phyloP scores from a whole-genome alignment of 805 yeast species.

The Huiozyma naganishii region DNA sequence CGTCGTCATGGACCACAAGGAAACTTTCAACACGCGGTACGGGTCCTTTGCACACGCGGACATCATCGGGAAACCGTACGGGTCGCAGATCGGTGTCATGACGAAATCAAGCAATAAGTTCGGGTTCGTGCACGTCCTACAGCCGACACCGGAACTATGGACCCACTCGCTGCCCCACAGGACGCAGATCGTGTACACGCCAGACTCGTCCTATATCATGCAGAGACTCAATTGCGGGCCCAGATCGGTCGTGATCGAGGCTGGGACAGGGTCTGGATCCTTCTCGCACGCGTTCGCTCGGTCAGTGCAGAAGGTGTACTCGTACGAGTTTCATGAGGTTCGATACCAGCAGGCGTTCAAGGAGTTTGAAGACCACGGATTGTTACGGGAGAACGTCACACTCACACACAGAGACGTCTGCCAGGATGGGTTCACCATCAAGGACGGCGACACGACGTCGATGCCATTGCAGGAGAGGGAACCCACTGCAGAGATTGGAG shows the following conservation, averaged over 20 bases:
- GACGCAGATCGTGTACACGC: slow-evolving; percentile 94
- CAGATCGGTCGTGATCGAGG: slow-evolving; percentile 79
- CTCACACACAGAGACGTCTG: slow-evolving; percentile 92
- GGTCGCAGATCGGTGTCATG: slow-evolving; percentile 69
- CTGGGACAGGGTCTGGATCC: slow-evolving; percentile 97
- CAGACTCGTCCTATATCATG: slow-evolving; percentile 84
- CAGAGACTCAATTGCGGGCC: slow-evolving; percentile 68
- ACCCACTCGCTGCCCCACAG: slow-evolving; percentile 91
- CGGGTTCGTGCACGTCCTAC: slow-evolving; percentile 79
- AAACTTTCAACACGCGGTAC: slow-evolving; percentile 67
- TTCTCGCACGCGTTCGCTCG: slow-evolving; percentile 89
- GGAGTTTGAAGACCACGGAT: slow-evolving; percentile 69
- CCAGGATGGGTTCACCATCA: slow-evolving; percentile 63
- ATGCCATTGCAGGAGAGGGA: slow-evolving; percentile 18
- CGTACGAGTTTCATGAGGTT: slow-evolving; percentile 86
- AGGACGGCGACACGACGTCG: slow-evolving; percentile 20
- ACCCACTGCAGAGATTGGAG: slow-evolving; percentile 29
- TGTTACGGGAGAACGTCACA: slow-evolving; percentile 40
- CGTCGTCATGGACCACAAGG: slow-evolving; percentile 47
- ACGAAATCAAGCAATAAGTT: slow-evolving; percentile 42
- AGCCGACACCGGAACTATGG: slow-evolving; percentile 95
- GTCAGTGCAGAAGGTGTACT: slow-evolving; percentile 66
- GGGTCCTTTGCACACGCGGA: slow-evolving; percentile 79
- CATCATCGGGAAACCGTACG: slow-evolving; percentile 75
- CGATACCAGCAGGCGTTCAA: slow-evolving; percentile 66